Conservation (phyloP, 306 rosid genomes). For the Hippophae gyantsensis region DNA sequence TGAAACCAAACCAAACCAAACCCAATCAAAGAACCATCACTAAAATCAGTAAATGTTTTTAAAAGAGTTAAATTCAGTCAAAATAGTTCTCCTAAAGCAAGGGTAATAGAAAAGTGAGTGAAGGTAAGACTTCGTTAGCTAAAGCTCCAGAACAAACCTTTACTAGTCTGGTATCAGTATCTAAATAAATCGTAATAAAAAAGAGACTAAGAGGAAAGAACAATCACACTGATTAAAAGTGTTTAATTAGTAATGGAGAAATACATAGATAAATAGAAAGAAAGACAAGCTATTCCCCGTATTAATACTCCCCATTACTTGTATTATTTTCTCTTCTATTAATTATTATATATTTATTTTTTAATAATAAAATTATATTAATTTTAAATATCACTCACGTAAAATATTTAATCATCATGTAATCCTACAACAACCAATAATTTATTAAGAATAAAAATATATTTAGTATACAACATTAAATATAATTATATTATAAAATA, state of each 20-base stretch:
- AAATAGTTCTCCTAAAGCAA: constrained; percentile 1
- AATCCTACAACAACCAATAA: too few species aligned
- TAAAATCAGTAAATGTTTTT: neutral
- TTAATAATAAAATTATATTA: too few species aligned
- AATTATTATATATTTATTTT: too few species aligned
- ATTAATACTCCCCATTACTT: too few species aligned
- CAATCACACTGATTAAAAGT: neutral
- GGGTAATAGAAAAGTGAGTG: constrained; percentile 15
- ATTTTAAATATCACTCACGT: too few species aligned
- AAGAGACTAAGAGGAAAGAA: neutral
- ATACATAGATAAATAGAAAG: too few species aligned
- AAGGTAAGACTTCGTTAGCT: constrained; percentile 10
- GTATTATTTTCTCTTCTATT: too few species aligned
- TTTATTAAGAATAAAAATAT: too few species aligned
- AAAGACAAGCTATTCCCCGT: too few species aligned
- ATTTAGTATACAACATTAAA: too few species aligned
- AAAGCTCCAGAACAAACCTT: constrained; percentile 1
- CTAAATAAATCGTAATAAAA: constrained; percentile 17
- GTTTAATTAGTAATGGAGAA: constrained; percentile 8
- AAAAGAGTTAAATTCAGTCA: constrained; percentile 7
- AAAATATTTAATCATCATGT: too few species aligned
- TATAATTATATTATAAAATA: too few species aligned
- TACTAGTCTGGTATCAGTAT: constrained; percentile 41
- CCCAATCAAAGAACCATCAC: constrained; percentile 5
- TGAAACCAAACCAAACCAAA: constrained; percentile 9